Evolutionary conservation across 495 filamentous ascomycete genomes (phyloP), one percentile per base, ranked within the genome.

Genomic region (Recurvomyces mirabilis): DNA sequence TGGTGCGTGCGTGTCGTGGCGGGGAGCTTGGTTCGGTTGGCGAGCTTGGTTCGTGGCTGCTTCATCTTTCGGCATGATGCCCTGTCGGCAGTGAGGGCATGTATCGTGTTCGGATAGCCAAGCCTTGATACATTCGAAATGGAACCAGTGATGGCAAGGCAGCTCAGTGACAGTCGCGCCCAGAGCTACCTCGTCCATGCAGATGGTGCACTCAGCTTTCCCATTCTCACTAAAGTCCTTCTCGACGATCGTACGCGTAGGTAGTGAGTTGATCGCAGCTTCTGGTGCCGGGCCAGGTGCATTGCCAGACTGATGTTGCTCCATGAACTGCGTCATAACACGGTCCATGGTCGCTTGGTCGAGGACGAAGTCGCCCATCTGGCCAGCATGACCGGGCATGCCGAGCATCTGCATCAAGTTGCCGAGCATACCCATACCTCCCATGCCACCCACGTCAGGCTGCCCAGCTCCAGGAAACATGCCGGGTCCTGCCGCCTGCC

Each of bases 101-200:
- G 87, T 93, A 49, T 93, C 82, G 57, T 93, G 86, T 58, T 91
- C 81, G 54, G 71, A 75, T 23, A 95, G 62, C 87, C 87, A 95
- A 38, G 79, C 66, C 20, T 71, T 68, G 29, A 88, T 79, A 53
- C 87, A 94, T 12, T 72, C 64, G 37, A 72, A 78, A 57, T 93
- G 86, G 60, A 93, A 98, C 83, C 85, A 93, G 56, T 98, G 91
- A 2, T 70, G 79, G 64, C 91, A 98, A 1, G 88, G 88, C 21
- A 98, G 63, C 19, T 81, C 70, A 0, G 79, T 76, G 5, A 91
- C 83, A 58, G 87, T 78, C 19, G 79, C 81, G 12, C 77, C 83
- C 25, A 82, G 55, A 31, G 76, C 68, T 25, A 93, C 78, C 1
- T 83, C 72, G 43, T 95, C 89, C 71, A 95, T 96, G 58, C 91